Percentiles rank a stretch among this genome's conserved stretches.
phyloP scores from a whole-genome alignment of 208 protist genomes.

The Wallacemonas rigidus region DNA sequence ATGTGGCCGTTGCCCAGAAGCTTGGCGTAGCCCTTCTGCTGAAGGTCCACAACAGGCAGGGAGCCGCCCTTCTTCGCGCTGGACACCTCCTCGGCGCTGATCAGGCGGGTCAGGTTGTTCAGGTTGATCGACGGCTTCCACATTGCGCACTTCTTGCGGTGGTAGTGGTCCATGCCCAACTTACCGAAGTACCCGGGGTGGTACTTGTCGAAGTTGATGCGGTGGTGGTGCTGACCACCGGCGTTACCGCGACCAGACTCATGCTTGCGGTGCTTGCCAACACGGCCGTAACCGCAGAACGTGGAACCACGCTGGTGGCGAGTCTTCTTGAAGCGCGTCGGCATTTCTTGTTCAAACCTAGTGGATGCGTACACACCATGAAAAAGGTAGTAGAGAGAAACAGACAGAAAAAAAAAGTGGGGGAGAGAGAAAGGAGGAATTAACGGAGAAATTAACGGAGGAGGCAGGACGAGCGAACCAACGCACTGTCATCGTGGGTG shows the following conservation, averaged over 20 bases:
- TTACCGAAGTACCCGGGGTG: constrained; percentile 99
- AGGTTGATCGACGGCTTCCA: constrained; percentile 98
- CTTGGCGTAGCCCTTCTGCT: constrained; percentile 98
- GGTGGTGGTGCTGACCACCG: constrained; percentile 99
- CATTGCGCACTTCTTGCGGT: constrained; percentile 92
- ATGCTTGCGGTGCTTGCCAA: constrained; percentile 99
- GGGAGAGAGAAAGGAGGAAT: not conserved
- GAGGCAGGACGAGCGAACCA: not conserved
- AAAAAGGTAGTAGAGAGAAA: constrained; percentile 10
- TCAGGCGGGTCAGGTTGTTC: constrained; percentile 98
- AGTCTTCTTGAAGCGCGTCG: constrained; percentile 92
- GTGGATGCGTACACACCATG: not conserved
- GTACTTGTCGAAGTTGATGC: constrained; percentile 99
- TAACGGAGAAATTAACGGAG: not conserved
- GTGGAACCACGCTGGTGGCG: constrained; percentile 93
- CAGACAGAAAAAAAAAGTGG: not conserved
- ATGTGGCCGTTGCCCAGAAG: constrained; percentile 99
- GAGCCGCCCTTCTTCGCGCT: constrained; percentile 80
- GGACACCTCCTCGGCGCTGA: constrained; percentile 90
- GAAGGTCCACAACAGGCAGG: constrained; percentile 98
- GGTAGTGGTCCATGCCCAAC: constrained; percentile 99
- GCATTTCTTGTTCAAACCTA: constrained; percentile 56
- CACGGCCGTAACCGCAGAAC: constrained; percentile 91
- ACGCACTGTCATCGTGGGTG: no score
- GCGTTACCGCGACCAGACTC: constrained; percentile 99